Percentiles rank a stretch among this genome's conserved stretches.
phyloP scores from a whole-genome alignment of 2,329 filamentous ascomycete species.

The Hymenoscyphus repandus region DNA sequence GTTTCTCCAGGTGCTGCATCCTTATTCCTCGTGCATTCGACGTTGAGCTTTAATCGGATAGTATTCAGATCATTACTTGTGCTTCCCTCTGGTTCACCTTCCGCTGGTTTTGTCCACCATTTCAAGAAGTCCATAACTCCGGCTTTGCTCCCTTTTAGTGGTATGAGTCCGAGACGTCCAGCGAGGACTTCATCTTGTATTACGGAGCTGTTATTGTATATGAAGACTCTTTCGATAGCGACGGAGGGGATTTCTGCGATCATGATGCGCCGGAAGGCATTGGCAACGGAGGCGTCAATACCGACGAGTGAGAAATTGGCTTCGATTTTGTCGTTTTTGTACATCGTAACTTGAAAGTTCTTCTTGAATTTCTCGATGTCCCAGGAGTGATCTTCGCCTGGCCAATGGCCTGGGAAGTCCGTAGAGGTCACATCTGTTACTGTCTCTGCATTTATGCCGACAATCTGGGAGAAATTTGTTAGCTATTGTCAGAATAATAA shows the following conservation, averaged over 20 bases:
- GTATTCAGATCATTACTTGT: constrained; percentile 78
- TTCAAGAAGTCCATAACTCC: constrained; percentile 74
- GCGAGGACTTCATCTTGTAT: constrained; percentile 97
- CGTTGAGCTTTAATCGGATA: constrained; percentile 68
- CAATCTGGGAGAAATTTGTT: constrained; percentile 50
- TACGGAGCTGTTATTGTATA: constrained; percentile 94
- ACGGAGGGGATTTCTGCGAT: constrained; percentile 91
- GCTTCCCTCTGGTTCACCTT: constrained; percentile 50
- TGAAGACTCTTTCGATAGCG: constrained; percentile 88
- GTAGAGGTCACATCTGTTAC: constrained; percentile 84
- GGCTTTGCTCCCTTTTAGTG: constrained; percentile 72
- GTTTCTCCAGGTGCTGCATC: constrained; percentile 66
- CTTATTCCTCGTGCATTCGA: constrained; percentile 75
- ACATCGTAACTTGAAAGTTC: constrained; percentile 71
- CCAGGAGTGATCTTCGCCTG: constrained; percentile 82
- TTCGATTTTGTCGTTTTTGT: constrained; percentile 73
- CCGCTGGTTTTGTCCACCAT: constrained; percentile 72
- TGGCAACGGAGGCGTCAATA: constrained; percentile 87
- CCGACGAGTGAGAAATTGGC: constrained; percentile 87
- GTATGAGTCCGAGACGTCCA: constrained; percentile 83
- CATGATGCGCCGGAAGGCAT: constrained; percentile 94
- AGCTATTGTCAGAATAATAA: constrained; percentile 1
- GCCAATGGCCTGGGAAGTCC: constrained; percentile 88
- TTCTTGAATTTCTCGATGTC: constrained; percentile 66
- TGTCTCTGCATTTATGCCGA: constrained; percentile 84